Base-by-base conservation (phyloP, 345 rosid genomes). In the Moringa oleifera region DNA sequence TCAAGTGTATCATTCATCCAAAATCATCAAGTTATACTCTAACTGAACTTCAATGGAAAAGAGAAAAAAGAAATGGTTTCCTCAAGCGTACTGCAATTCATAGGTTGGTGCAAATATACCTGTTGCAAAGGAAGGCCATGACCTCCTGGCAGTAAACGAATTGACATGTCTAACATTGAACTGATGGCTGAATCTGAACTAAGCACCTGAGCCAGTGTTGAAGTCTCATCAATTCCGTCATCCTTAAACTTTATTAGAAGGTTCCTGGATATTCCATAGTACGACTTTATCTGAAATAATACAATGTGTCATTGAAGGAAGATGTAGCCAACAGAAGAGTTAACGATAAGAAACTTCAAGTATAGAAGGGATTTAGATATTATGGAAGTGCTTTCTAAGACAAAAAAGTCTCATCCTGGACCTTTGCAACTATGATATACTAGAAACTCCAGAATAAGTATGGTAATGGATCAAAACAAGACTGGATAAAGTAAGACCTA, bases 61-160 rank as follows among this genome's bases (percentile, higher is more conserved):
- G 37, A 33, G 11, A 4, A 33, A 33, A 33, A 33, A 33, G 37
- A 4, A 4, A 33, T 33, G 11, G 37, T 33, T 33, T 11, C 11
- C 11, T 33, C 11, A 11, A 33, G 11, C n/a, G n/a, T 4, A 33
- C 37, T 33, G 37, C 37, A 33, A 33, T 33, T 33, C 11, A 33
- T 57, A 33, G 37, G 47, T 59, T 47, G 64, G 55, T 18, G 54
- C n/a, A 70, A 53, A 33, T 47, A 63, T 85, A 94, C 99, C 95
- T 94, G 97, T 57, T 86, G 96, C 49, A 94, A 69, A 61, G 97
- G 99, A 70, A 94, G 97, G 41, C 95, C 91, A 4, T 94, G 99
- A 79, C 88, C 97, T 74, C 99, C 99, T 0, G 96, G 88, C 71
- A 94, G 58, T 65, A 71, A 45, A 53, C 96, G 95, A 72, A 88